These are phyloP conservation scores for Flaveria brownii DNA, from an alignment of 129 eudicot species.

Conservation along the genomic window DNA sequence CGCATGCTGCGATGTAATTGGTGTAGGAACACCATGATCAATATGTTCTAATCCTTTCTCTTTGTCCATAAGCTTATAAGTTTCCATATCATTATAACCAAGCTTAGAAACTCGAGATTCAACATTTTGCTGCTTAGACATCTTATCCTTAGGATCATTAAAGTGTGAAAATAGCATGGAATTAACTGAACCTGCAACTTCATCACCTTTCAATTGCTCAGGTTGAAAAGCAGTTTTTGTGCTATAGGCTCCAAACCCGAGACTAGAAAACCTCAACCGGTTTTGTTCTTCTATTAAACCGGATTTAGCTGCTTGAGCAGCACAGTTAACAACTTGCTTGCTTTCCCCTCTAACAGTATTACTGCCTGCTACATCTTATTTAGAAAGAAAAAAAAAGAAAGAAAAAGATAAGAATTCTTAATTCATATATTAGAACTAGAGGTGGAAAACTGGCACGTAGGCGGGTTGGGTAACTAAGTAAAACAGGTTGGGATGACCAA, in stretches of 20 bases:
- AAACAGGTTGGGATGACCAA: background rate
- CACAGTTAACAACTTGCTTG: slow-evolving; percentile 36
- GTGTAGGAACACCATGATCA: slow-evolving; percentile 31
- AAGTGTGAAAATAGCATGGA: slow-evolving; percentile 33
- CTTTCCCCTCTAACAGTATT: slow-evolving; percentile 33
- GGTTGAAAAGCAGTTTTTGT: slow-evolving; percentile 22
- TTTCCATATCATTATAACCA: slow-evolving; percentile 24
- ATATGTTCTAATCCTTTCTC: slow-evolving; percentile 30
- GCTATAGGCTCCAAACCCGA: slow-evolving; percentile 40
- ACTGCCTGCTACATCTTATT: slow-evolving; percentile 32
- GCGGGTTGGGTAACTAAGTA: background rate
- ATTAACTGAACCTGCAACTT: slow-evolving; percentile 26
- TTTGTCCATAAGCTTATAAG: slow-evolving; percentile 28
- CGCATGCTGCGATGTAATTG: slow-evolving; percentile 23
- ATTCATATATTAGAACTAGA: slow-evolving; percentile 11
- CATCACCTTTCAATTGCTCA: slow-evolving; percentile 31
- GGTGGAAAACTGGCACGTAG: background rate
- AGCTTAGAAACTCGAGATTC: slow-evolving; percentile 41
- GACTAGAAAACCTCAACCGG: slow-evolving; percentile 32
- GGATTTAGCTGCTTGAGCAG: slow-evolving; percentile 43
- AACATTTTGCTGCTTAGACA: slow-evolving; percentile 28
- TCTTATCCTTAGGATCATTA: slow-evolving; percentile 31
- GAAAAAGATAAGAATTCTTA: slow-evolving; percentile 14
- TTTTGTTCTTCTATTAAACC: slow-evolving; percentile 38
- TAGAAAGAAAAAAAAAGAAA: slow-evolving; percentile 12